Evolutionary conservation across 768 basidiomycete genomes (phyloP), one percentile per base, ranked within the genome.

Genomic region (Boletales sp.): DNA sequence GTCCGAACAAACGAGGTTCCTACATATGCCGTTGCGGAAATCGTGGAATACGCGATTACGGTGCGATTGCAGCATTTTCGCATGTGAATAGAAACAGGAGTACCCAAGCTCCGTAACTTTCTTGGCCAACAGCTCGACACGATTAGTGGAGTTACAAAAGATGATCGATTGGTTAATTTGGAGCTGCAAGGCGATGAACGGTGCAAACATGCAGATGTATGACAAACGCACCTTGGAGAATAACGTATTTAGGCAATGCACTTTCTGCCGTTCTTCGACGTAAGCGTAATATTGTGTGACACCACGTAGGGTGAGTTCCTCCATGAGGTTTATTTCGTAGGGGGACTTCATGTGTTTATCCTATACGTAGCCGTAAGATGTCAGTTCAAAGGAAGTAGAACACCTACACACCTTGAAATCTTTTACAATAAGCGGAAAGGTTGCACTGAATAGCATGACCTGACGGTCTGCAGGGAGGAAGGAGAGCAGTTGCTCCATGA

Each of bases 111-210:
- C 96, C 12, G 95, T 99, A 61, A 99, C 93, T 75, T 99, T 99
- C 77, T 98, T 97, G 54, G 95, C 95, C 60, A 99, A 81, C 42
- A 99, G 87, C 73, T 99, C 95, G 74, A 99, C 95, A 51, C 95
- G 93, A 77, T 97, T 96, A 63, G 95, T 99, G 57, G 95, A 97
- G 79, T 99, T 99, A 75, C 95, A 99, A 74, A 99, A 99, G 67
- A 99, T 99, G 74, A 99, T 98, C 52, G 95, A 97, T 74, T 99
- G 95, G 74, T 99, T 99, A 78, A 99, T 99, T 94, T 98, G 95
- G 44, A 99, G 83, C 92, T 97, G 66, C 12, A 34, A 50, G 41
- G 37, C 17, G 17, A 44, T 57, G 30, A 54, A 51, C 42, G 45
- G 50, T 18, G 44, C 41, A 34, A 39, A 21, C 21, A 32, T 1